These are phyloP conservation scores for Exophiala phaeomuriformis DNA, from an alignment of 2,329 filamentous ascomycete species.

Conservation along the genomic window DNA sequence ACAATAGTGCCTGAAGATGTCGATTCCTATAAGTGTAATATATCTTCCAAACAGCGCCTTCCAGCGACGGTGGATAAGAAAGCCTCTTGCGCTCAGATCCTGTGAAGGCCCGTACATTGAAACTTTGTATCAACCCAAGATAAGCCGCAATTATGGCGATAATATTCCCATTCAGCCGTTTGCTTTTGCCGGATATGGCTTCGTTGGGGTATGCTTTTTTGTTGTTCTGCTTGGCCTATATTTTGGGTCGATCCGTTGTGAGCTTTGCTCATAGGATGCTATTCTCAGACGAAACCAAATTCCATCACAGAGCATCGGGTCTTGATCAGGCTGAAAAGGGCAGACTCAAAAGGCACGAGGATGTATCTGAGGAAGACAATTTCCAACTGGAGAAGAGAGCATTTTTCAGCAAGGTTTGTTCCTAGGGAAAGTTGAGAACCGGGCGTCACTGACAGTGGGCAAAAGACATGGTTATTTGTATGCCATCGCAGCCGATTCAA, in stretches of 20 bases:
- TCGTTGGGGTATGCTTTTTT: conserved; percentile 13
- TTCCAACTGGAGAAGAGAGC: conserved; percentile 45
- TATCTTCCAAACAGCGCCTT: no score
- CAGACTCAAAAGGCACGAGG: conserved; percentile 11
- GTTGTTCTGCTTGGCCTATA: conserved; percentile 13
- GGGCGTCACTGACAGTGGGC: neutral
- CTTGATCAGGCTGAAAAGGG: conserved; percentile 19
- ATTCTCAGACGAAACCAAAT: neutral
- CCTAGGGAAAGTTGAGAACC: conserved; percentile 44
- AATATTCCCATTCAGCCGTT: neutral
- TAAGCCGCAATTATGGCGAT: neutral
- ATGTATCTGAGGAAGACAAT: conserved; percentile 31
- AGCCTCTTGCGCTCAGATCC: no score
- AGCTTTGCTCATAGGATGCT: conserved; percentile 3
- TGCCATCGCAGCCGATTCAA: conserved; percentile 40
- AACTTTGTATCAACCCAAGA: no score
- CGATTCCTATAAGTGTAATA: no score
- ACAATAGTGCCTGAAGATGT: no score
- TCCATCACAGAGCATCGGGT: conserved; percentile 1
- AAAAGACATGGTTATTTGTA: conserved; percentile 32
- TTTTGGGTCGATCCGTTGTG: conserved; percentile 11
- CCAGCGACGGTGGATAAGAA: no score
- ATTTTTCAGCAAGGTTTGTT: conserved; percentile 42
- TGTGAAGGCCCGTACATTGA: no score
- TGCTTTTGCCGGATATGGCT: neutral